phyloP scores from a whole-genome alignment of 1,284 basidiomycete species.

The Binderoboletus segoi region DNA sequence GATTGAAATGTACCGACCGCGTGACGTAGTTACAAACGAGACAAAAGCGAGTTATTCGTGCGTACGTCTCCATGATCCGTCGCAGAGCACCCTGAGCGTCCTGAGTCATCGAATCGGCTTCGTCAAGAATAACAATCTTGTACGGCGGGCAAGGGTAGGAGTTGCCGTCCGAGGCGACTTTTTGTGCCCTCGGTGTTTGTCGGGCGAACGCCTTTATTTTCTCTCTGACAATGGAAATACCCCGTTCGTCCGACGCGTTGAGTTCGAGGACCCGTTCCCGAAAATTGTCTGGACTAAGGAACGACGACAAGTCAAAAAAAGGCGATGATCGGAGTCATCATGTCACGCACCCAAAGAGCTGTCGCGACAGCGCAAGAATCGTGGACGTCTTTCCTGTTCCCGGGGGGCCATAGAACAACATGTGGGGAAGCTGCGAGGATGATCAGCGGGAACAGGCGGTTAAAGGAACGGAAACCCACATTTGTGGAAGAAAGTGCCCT shows the following conservation, averaged over 20 bases:
- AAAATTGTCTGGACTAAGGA: slow-evolving; percentile 89
- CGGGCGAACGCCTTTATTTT: slow-evolving; percentile 99
- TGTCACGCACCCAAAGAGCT: slow-evolving; percentile 84
- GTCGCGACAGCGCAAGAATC: slow-evolving; percentile 91
- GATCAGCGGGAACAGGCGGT: slow-evolving; percentile 7
- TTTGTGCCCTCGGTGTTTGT: slow-evolving; percentile 85
- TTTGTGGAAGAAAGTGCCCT: slow-evolving; percentile 94
- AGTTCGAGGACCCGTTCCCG: slow-evolving; percentile 92
- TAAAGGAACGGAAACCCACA: slow-evolving; percentile 48
- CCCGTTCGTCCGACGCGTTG: slow-evolving; percentile 99
- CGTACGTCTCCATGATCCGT: slow-evolving; percentile 98
- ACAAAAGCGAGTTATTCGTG: slow-evolving; percentile 96
- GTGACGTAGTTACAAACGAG: slow-evolving; percentile 99
- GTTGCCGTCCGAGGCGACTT: slow-evolving; percentile 76
- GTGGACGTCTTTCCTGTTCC: slow-evolving; percentile 99
- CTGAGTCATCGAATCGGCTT: slow-evolving; percentile 99
- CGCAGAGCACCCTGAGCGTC: slow-evolving; percentile 96
- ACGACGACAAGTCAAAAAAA: slow-evolving; percentile 2
- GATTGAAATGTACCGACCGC: slow-evolving; percentile 54
- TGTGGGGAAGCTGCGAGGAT: slow-evolving; percentile 86
- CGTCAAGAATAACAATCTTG: slow-evolving; percentile 99
- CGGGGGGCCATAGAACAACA: slow-evolving; percentile 99
- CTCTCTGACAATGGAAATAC: slow-evolving; percentile 94
- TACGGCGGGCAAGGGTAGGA: slow-evolving; percentile 96
- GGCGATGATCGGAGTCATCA: neutral